phyloP scores from a whole-genome alignment of 2,329 filamentous ascomycete species.

The Neophaeococcomyces mojaviensis region DNA sequence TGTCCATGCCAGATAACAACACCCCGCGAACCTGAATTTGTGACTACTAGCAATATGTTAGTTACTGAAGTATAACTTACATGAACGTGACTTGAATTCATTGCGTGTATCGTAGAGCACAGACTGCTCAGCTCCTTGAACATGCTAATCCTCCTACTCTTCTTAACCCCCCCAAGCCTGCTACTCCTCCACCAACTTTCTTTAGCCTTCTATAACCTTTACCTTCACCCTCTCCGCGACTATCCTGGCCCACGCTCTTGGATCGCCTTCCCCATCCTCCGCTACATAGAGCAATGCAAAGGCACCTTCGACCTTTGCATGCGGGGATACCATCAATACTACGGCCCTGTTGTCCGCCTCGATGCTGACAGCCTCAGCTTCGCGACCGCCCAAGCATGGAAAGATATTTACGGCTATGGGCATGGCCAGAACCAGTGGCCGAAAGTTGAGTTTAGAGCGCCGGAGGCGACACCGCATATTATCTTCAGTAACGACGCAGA shows the following conservation, averaged over 20 bases:
- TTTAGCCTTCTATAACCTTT: conserved; percentile 26
- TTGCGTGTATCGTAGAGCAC: no score
- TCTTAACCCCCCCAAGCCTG: no score
- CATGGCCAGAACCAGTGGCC: conserved; percentile 21
- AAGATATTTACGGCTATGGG: conserved; percentile 24
- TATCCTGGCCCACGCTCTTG: conserved; percentile 26
- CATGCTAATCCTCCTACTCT: no score
- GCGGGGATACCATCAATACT: conserved; percentile 19
- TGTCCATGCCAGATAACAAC: no score
- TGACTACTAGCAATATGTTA: no score
- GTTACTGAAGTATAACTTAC: no score
- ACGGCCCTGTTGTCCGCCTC: conserved; percentile 26
- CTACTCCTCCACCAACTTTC: neutral
- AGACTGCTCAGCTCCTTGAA: no score
- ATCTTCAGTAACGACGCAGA: conserved; percentile 18
- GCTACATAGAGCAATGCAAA: conserved; percentile 18
- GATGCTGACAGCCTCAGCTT: conserved; percentile 26
- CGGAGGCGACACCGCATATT: conserved; percentile 1
- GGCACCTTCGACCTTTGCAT: neutral
- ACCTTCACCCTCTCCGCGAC: conserved; percentile 25
- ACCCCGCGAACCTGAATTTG: no score
- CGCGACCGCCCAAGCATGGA: conserved; percentile 24
- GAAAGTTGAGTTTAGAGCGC: conserved; percentile 16
- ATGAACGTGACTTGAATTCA: no score
- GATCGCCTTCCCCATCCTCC: conserved; percentile 16